Evolutionary conservation across 495 filamentous ascomycete genomes (phyloP).

Genomic region (Ramalina intermedia): DNA sequence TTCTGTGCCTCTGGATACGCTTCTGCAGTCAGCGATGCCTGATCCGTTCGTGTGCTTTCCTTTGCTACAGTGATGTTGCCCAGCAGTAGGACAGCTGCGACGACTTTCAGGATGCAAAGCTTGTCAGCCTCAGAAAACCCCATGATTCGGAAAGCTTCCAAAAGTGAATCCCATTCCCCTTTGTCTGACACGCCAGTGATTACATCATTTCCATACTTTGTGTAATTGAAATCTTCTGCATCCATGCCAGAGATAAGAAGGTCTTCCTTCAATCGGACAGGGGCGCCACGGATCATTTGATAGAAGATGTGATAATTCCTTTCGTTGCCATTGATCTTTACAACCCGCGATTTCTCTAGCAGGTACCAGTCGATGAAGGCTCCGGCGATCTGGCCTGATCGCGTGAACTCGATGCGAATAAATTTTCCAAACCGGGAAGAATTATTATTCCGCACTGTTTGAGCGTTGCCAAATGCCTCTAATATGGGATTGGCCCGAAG

Average conservation of each 20-base stretch:
- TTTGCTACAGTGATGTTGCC: conserved; percentile 82
- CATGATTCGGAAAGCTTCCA: conserved; percentile 93
- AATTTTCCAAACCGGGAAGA: conserved; percentile 99
- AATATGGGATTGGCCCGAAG: conserved; percentile 93
- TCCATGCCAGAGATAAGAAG: conserved; percentile 58
- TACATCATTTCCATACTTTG: conserved; percentile 72
- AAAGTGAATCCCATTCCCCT: conserved; percentile 77
- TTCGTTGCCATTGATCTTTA: conserved; percentile 71
- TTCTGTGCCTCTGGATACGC: conserved; percentile 55
- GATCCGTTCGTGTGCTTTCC: conserved; percentile 79
- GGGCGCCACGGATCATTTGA: conserved; percentile 78
- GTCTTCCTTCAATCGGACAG: conserved; percentile 52
- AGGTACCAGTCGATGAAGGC: conserved; percentile 99
- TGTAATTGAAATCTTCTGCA: conserved; percentile 83
- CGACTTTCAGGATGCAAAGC: conserved; percentile 62
- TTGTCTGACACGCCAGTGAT: conserved; percentile 83
- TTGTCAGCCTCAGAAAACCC: conserved; percentile 83
- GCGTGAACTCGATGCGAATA: conserved; percentile 90
- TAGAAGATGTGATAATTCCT: conserved; percentile 98
- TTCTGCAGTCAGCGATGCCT: conserved; percentile 66
- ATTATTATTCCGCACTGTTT: conserved; percentile 96
- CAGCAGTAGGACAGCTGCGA: conserved; percentile 84
- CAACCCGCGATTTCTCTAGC: conserved; percentile 90
- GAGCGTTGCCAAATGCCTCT: conserved; percentile 95
- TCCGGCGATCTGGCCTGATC: conserved; percentile 81